Base-by-base conservation (phyloP, 768 basidiomycete genomes). In the Phlebiopsis flavidoalba region DNA sequence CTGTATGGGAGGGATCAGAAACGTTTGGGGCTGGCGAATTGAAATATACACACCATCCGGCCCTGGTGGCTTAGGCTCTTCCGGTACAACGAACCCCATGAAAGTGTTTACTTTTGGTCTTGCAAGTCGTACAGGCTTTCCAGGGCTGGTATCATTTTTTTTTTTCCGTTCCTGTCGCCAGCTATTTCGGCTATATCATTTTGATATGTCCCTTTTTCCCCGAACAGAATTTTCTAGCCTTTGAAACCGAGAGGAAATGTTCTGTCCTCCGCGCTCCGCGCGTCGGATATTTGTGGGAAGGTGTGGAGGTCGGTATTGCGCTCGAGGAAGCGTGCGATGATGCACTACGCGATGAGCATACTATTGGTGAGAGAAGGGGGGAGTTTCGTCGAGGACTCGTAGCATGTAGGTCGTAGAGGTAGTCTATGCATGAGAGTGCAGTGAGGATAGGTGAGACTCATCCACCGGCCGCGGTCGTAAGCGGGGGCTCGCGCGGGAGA, bases 221-320 rank as follows among this genome's bases (percentile, higher is more conserved):
- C 80, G 72, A 7, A 84, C 64, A 1, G 78, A 77, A 58, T 76
- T 79, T 66, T 88, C 88, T 0, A 91, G 77, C n/a, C 76, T 73
- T 5, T 69, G 69, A 63, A 83, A 86, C 14, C 86, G 80, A 3
- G 80, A 75, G 0, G 83, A 78, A 5, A 90, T 78, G 66, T 89
- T 87, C 67, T 80, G 83, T 0, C 85, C 86, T 48, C 81, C 84
- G 57, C 62, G 80, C 86, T 48, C 81, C 84, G 57, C 62, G 80
- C 67, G 7, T 73, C 3, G 69, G 66, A 52, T 64, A 49, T 40
- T 67, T 71, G 50, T 33, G 40, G 8, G 57, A n/a, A 14, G 51
- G 61, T 5, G 52, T 37, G 19, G 57, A 58, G 1, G 57, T n/a
- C 37, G 57, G 52, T 12, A 45, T 14, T 7, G 22, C 48, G 37